These are phyloP conservation scores for Xerocomellus intermedius DNA, from an alignment of 768 basidiomycete genomes.

Conservation along the genomic window DNA sequence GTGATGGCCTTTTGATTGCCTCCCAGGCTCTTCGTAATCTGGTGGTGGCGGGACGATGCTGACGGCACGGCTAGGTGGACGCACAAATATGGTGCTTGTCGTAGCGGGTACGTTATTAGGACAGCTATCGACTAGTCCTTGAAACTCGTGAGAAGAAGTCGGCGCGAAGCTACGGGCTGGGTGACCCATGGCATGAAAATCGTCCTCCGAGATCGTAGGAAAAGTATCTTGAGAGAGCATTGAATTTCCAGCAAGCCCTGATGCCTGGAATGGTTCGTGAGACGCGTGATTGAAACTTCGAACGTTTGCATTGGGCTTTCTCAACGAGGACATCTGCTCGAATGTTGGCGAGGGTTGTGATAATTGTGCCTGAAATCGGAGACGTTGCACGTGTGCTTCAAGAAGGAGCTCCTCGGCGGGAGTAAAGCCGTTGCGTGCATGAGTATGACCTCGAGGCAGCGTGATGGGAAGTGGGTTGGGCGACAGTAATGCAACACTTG, in stretches of 20 bases:
- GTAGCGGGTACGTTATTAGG: neutral
- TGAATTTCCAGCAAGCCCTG: conserved; percentile 3
- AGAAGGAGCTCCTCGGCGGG: conserved; percentile 68
- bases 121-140: neutral
- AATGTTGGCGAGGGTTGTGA: conserved; percentile 8
- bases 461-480: conserved; percentile 6
- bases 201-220: conserved; percentile 36
- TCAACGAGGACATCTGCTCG: conserved; percentile 6
- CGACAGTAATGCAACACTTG: conserved; percentile 17
- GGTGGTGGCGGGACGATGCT: conserved; percentile 31
- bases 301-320: conserved; percentile 7
- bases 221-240: conserved; percentile 20
- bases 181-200: conserved; percentile 32
- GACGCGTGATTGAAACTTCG: conserved; percentile 5
- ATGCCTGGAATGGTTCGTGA: neutral
- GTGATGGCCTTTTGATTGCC: conserved; percentile 11
- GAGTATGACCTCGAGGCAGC: conserved; percentile 28
- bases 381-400: conserved; percentile 44
- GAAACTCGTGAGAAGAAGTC: neutral
- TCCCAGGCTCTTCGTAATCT: conserved; percentile 17
- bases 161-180: conserved; percentile 4
- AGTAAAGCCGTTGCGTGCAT: conserved; percentile 58
- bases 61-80: conserved; percentile 31
- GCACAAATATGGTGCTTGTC: conserved; percentile 11
- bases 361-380: conserved; percentile 18